phyloP scores from a whole-genome alignment of 108 stramenopile species.

The Skeletonema potamos region DNA sequence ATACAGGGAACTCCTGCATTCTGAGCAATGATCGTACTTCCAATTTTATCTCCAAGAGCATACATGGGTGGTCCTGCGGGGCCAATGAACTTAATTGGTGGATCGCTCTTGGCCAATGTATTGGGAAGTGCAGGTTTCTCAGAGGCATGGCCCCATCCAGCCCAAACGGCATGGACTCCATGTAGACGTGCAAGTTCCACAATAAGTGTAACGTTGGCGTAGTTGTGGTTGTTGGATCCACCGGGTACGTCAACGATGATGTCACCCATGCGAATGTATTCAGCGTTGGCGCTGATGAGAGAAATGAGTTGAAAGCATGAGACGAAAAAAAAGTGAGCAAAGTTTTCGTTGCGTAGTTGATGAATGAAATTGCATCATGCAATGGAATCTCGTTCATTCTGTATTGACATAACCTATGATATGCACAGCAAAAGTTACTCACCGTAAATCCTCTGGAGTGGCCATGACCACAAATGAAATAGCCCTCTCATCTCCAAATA shows the following conservation, averaged over 20 bases:
- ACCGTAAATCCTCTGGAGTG: conserved; percentile 97
- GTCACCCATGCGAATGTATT: conserved; percentile 99
- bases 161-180: conserved; percentile 99
- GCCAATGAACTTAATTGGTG: conserved; percentile 96
- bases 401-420: not conserved
- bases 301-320: conserved; percentile 10
- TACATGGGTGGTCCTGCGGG: conserved; percentile 97
- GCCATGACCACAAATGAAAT: conserved; percentile 99
- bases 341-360: conserved; percentile 1
- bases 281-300: conserved; percentile 92
- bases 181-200: conserved; percentile 97
- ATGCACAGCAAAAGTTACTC: conserved; percentile 34
- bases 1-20: conserved; percentile 97
- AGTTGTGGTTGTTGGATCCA: conserved; percentile 99
- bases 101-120: conserved; percentile 72
- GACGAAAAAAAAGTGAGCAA: not conserved
- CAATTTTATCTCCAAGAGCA: conserved; percentile 99
- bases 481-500: conserved; percentile 90
- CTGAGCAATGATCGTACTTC: conserved; percentile 98
- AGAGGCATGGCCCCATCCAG: conserved; percentile 99
- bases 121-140: conserved; percentile 97
- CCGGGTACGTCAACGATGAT: conserved; percentile 99
- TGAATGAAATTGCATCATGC: conserved; percentile 1
- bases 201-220: conserved; percentile 99
- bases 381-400: not conserved